Evolutionary conservation across 441 rosid genomes (phyloP).

Genomic region (Mallotus repandus): DNA sequence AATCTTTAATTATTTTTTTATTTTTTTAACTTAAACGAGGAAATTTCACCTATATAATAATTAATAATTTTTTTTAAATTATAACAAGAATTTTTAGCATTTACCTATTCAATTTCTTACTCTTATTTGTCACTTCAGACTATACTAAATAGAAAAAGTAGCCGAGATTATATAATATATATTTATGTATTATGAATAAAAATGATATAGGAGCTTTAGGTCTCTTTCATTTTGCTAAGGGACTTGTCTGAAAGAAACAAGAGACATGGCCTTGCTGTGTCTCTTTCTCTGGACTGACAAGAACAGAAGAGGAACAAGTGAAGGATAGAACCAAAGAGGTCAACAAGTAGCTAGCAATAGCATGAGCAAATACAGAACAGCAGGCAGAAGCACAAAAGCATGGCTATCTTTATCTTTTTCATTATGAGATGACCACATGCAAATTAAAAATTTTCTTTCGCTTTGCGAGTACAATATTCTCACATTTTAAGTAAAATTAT

Average conservation of each 20-base stretch:
- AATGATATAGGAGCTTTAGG: neutral
- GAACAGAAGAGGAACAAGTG: neutral
- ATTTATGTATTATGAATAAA: too few relatives aligned
- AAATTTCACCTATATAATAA: too few relatives aligned
- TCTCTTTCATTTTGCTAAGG: conserved; percentile 24
- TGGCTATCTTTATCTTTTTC: conserved; percentile 12
- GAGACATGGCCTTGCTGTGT: conserved; percentile 15
- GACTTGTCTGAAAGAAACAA: conserved; percentile 25
- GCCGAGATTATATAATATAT: too few relatives aligned
- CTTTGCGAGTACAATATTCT: neutral
- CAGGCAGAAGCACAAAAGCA: neutral
- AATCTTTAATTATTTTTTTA: too few relatives aligned
- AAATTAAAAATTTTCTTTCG: neutral
- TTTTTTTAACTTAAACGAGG: too few relatives aligned
- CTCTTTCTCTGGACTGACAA: conserved; percentile 23
- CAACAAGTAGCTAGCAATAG: neutral
- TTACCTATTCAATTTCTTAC: too few relatives aligned
- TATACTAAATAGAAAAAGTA: too few relatives aligned
- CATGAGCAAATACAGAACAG: neutral
- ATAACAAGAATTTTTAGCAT: too few relatives aligned
- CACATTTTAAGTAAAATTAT: conserved; percentile 7
- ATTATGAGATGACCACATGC: conserved; percentile 9
- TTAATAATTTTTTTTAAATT: too few relatives aligned
- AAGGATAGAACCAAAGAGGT: neutral
- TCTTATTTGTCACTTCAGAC: too few relatives aligned